Evolutionary conservation across 2,329 filamentous ascomycete species (phyloP), one percentile per base, ranked within the genome.

Genomic region (Xylariaceae sp.): DNA sequence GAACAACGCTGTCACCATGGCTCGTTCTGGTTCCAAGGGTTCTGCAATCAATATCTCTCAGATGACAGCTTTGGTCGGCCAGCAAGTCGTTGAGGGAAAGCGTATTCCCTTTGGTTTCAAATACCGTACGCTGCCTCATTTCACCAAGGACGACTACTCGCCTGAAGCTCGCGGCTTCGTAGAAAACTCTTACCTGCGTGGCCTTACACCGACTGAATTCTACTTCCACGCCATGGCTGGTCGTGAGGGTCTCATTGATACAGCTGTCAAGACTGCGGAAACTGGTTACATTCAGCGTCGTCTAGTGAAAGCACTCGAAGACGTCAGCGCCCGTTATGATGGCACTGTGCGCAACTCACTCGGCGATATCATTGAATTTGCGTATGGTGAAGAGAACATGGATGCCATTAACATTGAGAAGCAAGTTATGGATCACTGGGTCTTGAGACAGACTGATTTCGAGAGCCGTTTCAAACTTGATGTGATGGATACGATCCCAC

Each of bases 151-250:
- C 60, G 94, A 98, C 67, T 98, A 97, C 68, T 97, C 92, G 17
- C 90, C 93, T 10, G 91, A 96, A 65, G 92, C 93, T 37, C 85
- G 93, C 72, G 93, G 93, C 34, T 98, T 98, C 63, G 93, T 98
- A 17, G 93, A 98, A 69, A 98, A 98, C 71, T 98, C 93, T 0
- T 98, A 98, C 60, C 80, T 98, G 11, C 88, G 93, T 74, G 93
- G 93, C 45, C 73, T 98, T 48, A 98, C 94, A 0, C 93, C 93
- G 0, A 85, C 88, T 1, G 93, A 98, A 59, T 98, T 98, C 72
- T 98, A 96, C 75, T 98, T 98, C 79, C 93, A 98, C 79, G 93
- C 93, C 64, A 98, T 98, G 93, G 93, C 93, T 76, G 93, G 93
- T 89, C 84, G 93, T 75, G 93, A 98, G 72, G 93, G 93, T 95